phyloP scores from a whole-genome alignment of 2,329 filamentous ascomycete species.

The Tolypocladium inflatum region DNA sequence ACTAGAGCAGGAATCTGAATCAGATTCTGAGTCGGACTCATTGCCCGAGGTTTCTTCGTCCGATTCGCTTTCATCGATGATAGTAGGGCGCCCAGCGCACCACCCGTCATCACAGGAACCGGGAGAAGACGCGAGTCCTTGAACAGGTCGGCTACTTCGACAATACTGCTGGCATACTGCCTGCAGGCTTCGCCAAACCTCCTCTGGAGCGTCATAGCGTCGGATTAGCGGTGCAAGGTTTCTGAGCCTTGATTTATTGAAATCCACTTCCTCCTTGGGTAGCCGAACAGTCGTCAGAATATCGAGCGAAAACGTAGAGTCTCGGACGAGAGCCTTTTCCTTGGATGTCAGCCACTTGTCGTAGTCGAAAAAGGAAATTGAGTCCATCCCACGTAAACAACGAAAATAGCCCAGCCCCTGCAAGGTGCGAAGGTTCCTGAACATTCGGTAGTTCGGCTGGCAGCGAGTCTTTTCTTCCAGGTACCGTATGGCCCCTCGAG shows the following conservation, averaged over 20 bases:
- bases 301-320: conserved; percentile 18
- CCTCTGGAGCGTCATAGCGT: conserved; percentile 1
- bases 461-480: conserved; percentile 17
- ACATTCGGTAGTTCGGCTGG: conserved; percentile 30
- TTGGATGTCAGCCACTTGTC: conserved; percentile 10
- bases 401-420: conserved; percentile 36
- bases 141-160: background rate
- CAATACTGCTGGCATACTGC: background rate
- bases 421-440: conserved; percentile 26
- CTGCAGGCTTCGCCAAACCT: conserved; percentile 4
- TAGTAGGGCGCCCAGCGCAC: background rate
- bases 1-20: background rate
- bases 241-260: conserved; percentile 7
- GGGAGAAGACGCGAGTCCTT: background rate
- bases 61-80: background rate
- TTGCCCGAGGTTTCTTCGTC: background rate
- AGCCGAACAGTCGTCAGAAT: conserved; percentile 13
- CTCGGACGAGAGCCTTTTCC: conserved; percentile 11
- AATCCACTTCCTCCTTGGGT: conserved; percentile 6
- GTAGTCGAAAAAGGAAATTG: conserved; percentile 35
- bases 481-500: conserved; percentile 8
- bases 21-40: background rate
- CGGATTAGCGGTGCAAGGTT: conserved; percentile 12
- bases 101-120: background rate
- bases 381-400: conserved; percentile 31